Conservation (phyloP, 2,329 filamentous ascomycete genomes). For the Aspergillus neoniger region DNA sequence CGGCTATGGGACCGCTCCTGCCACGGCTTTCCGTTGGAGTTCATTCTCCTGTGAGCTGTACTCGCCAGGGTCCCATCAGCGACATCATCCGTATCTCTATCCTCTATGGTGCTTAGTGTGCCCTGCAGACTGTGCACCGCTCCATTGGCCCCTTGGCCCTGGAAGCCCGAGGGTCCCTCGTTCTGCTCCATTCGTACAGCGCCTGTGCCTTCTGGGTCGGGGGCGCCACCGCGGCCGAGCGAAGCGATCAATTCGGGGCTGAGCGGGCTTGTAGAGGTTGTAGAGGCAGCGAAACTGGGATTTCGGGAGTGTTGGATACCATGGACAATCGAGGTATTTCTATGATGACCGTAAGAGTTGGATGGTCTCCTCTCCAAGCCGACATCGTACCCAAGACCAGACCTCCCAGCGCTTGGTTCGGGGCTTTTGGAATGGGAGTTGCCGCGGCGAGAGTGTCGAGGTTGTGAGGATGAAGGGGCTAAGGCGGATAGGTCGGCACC, state of each 20-base stretch:
- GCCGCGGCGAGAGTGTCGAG: slow-evolving; percentile 37
- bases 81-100: slow-evolving; percentile 36
- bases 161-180: slow-evolving; percentile 32
- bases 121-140: slow-evolving; percentile 28
- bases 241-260: slow-evolving; percentile 83
- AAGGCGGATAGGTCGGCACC: slow-evolving; percentile 41
- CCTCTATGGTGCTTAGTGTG: slow-evolving; percentile 41
- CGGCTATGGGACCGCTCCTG: slow-evolving; percentile 74
- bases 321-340: slow-evolving; percentile 96
- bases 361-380: slow-evolving; percentile 46
- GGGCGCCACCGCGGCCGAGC: slow-evolving; percentile 58
- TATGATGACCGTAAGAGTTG: slow-evolving; percentile 78
- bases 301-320: slow-evolving; percentile 88
- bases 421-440: slow-evolving; percentile 48
- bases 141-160: slow-evolving; percentile 46
- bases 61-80: slow-evolving; percentile 28
- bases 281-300: slow-evolving; percentile 70
- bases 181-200: slow-evolving; percentile 35
- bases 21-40: slow-evolving; percentile 66
- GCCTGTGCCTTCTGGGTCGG: slow-evolving; percentile 50
- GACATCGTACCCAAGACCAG: slow-evolving; percentile 39
- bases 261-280: slow-evolving; percentile 74
- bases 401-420: slow-evolving; percentile 38
- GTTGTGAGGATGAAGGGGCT: slow-evolving; percentile 38
- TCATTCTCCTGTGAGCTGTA: slow-evolving; percentile 43